phyloP scores from a whole-genome alignment of 345 rosid genomes.

The Populus euphratica region DNA sequence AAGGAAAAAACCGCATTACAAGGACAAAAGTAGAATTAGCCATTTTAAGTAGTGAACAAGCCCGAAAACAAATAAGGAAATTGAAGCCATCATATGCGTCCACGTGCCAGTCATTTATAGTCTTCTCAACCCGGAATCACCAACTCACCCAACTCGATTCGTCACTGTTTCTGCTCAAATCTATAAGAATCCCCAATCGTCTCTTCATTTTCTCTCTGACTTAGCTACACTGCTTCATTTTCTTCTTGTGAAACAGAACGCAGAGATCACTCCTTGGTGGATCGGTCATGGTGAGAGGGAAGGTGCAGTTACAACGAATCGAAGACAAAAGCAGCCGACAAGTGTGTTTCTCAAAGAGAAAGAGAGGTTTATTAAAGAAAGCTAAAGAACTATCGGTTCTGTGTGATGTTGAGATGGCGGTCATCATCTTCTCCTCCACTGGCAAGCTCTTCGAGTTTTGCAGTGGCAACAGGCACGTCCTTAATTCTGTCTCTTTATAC shows the following conservation, averaged over 20 bases:
- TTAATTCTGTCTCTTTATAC: neutral
- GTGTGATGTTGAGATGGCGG: slow-evolving; percentile 23
- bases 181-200: too few species aligned
- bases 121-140: too few species aligned
- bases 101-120: too few species aligned
- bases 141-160: too few species aligned
- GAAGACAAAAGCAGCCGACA: slow-evolving; percentile 20
- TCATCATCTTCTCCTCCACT: slow-evolving; percentile 17
- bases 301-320: slow-evolving; percentile 25
- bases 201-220: too few species aligned
- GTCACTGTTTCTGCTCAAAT: too few species aligned
- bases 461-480: slow-evolving; percentile 3
- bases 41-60: too few species aligned
- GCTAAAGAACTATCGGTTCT: slow-evolving; percentile 22
- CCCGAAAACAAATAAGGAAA: too few species aligned
- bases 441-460: slow-evolving; percentile 27
- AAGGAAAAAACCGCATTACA: too few species aligned
- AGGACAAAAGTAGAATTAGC: too few species aligned
- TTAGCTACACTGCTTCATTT: neutral
- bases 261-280: neutral
- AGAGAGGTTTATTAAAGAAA: slow-evolving; percentile 25
- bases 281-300: slow-evolving; percentile 16
- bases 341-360: slow-evolving; percentile 23
- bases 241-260: neutral
- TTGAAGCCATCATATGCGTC: too few species aligned